Percentiles rank a stretch among this genome's conserved stretches.
Evolutionary conservation across 805 yeast genomes (phyloP).

Genomic region (Candida caryicola): DNA sequence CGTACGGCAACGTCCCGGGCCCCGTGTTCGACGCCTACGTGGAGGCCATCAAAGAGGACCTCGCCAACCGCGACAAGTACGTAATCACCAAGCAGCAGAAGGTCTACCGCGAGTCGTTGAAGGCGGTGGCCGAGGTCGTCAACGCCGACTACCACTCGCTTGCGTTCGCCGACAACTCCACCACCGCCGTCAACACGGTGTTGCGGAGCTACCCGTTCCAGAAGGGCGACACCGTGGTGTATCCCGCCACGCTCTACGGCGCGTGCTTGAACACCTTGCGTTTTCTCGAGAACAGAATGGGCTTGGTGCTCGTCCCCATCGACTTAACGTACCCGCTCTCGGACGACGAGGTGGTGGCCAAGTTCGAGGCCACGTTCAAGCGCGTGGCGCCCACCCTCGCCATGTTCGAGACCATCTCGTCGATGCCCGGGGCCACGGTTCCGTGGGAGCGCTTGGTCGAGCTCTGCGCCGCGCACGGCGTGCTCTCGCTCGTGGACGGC

Average conservation of each 20-base stretch:
- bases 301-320: conserved; percentile 21
- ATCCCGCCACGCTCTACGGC: conserved; percentile 50
- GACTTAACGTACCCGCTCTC: conserved; percentile 13
- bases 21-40: conserved; percentile 41
- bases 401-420: conserved; percentile 55
- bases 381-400: conserved; percentile 35
- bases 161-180: conserved; percentile 59
- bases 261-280: conserved; percentile 53
- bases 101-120: conserved; percentile 33
- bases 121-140: conserved; percentile 38
- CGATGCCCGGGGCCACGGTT: conserved; percentile 60
- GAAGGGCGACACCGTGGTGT: conserved; percentile 50
- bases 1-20: conserved; percentile 57
- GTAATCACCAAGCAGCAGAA: conserved; percentile 24
- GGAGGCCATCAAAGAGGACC: conserved; percentile 21
- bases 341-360: conserved; percentile 20
- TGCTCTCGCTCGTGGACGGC: conserved; percentile 63
- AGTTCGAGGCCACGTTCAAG: conserved; percentile 21
- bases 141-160: conserved; percentile 46
- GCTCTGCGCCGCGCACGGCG: conserved; percentile 44
- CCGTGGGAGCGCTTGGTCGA: conserved; percentile 52
- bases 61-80: conserved; percentile 48
- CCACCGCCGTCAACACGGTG: conserved; percentile 56
- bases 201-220: conserved; percentile 52
- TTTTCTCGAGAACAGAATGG: conserved; percentile 33